A percentile compares a stretch with the other conserved stretches of the same genome.
Conservation (phyloP, 768 basidiomycete species). For the Hypsizygus marmoreus region DNA sequence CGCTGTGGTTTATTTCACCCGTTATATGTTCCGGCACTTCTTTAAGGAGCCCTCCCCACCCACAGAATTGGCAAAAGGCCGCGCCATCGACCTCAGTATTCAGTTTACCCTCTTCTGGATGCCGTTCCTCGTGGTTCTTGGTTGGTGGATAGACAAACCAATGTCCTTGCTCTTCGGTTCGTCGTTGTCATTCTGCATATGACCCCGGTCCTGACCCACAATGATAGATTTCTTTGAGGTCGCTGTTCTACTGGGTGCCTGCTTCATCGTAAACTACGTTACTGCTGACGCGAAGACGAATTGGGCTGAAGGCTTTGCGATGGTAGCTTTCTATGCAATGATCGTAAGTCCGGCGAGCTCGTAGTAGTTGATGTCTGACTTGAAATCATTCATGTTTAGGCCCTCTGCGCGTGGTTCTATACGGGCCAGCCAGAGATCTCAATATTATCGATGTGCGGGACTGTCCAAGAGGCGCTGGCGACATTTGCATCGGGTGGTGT, state of each 20-base stretch:
- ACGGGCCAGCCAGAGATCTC: constrained; percentile 52
- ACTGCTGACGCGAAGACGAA: constrained; percentile 80
- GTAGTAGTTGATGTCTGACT: background rate
- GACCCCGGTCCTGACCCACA: constrained; percentile 1
- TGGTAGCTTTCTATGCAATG: constrained; percentile 70
- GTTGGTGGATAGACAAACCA: constrained; percentile 66
- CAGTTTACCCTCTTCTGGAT: constrained; percentile 82
- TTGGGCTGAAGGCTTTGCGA: constrained; percentile 71
- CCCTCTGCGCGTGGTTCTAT: constrained; percentile 70
- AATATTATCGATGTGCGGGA: constrained; percentile 41
- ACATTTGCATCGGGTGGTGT: constrained; percentile 12
- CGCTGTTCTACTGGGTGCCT: constrained; percentile 61
- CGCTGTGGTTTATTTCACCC: constrained; percentile 58
- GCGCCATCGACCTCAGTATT: constrained; percentile 76
- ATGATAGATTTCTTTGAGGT: constrained; percentile 71
- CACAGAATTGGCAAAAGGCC: constrained; percentile 60
- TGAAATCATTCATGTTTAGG: constrained; percentile 35
- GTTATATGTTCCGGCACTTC: constrained; percentile 41
- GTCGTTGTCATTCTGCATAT: constrained; percentile 11
- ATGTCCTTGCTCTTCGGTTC: constrained; percentile 69
- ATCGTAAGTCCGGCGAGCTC: constrained; percentile 39
- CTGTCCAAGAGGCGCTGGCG: constrained; percentile 37
- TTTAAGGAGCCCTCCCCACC: constrained; percentile 46
- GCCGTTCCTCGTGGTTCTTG: constrained; percentile 68
- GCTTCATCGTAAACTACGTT: constrained; percentile 80